phyloP scores from a whole-genome alignment of 805 yeast genomes.

The Metschnikowia santaceciliae region DNA sequence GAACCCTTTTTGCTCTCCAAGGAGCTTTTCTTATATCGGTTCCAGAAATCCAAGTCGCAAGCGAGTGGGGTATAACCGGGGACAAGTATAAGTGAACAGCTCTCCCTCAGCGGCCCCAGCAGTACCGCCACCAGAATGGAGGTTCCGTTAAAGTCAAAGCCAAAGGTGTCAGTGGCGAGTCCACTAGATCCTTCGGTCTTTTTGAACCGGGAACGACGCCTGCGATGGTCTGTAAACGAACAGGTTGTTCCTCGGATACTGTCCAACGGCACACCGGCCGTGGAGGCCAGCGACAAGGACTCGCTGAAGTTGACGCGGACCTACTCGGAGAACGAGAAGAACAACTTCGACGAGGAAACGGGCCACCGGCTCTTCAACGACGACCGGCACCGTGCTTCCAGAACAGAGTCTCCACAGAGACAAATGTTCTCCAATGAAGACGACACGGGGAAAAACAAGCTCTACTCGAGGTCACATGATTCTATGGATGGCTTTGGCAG shows the following conservation, averaged over 20 bases:
- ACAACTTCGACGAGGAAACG: constrained; percentile 52
- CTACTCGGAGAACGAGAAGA: constrained; percentile 62
- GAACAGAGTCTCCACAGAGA: constrained; percentile 16
- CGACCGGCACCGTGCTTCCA: constrained; percentile 44
- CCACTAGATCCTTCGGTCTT: constrained; percentile 11
- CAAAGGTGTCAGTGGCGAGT: constrained; percentile 29
- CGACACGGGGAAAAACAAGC: constrained; percentile 11
- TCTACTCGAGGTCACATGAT: constrained; percentile 33
- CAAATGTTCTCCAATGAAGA: background rate
- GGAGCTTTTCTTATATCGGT: background rate
- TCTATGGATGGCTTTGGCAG: constrained; percentile 15
- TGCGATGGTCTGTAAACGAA: constrained; percentile 7
- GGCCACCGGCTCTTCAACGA: constrained; percentile 56
- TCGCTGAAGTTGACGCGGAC: constrained; percentile 44
- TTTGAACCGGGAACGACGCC: constrained; percentile 3
- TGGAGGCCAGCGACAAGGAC: constrained; percentile 8
- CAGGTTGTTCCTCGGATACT: background rate
- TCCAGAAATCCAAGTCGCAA: background rate
- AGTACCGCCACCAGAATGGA: constrained; percentile 23
- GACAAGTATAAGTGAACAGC: background rate
- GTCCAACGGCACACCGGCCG: background rate
- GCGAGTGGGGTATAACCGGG: background rate
- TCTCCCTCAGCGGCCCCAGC: background rate
- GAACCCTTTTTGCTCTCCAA: background rate
- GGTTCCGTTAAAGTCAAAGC: constrained; percentile 38